Evolutionary conservation across 352 stramenopile species (phyloP), one percentile per base, ranked within the genome.

Genomic region (Blastocystis sp.): DNA sequence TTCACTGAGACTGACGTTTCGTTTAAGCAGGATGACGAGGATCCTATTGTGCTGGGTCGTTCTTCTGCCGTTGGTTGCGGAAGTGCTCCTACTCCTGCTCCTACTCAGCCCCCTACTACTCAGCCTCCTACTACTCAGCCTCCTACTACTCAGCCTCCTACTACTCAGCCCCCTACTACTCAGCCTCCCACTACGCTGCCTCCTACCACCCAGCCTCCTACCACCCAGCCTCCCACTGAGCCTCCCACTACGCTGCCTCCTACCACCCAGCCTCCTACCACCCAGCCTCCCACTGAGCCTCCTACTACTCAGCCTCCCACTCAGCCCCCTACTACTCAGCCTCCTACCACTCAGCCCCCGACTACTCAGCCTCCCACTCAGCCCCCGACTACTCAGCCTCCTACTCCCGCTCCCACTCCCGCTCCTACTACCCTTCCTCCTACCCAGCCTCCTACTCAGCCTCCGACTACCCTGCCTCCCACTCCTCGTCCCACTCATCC

Each of bases 41-140:
- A 78, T 3, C 3, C 33, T 13, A 55, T 78, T 33, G 31, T 21
- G 2, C n/a, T 45, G 16, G 24, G 13, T 51, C 74, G 74, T 85
- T 45, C 41, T 9, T 85, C 74, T 55, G 51, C 55, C 50, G 41
- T 33, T 26, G 74, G 74, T 69, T 85, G 74, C 41, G 16, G 6
- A 19, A 55, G 45, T 55, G 45, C 45, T 6, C 41, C 66, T 35
- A 31, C 24, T 3, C 31, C 31, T 2, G 19, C 66, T 61, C 12
- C 66, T 13, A 55, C 66, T 33, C 13, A 3, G 21, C 16, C 66
- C 0, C 12, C 66, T 31, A 78, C 66, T 1, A 4, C 66, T 78
- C 12, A 9, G 37, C 24, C 61, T 0, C 24, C 74, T 69, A 82
- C 74, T 3, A 50, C 74, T 67, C 1, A 21, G 12, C 12, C 26